These are phyloP conservation scores for Phaeoacremonium minimum DNA, from an alignment of 2,329 filamentous ascomycete species.

Conservation along the genomic window DNA sequence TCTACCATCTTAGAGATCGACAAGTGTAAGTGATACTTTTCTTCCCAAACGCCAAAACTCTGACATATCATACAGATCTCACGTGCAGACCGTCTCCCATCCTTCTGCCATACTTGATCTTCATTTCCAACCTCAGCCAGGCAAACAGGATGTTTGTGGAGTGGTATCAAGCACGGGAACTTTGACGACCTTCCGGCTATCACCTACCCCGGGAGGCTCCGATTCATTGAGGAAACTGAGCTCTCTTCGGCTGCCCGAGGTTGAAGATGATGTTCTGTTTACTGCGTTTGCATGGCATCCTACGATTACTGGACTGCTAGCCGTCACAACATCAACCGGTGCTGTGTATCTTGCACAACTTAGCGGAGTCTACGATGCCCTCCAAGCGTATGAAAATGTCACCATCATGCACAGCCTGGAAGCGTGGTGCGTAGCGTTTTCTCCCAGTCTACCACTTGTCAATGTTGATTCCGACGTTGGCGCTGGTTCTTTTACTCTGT, in stretches of 20 bases:
- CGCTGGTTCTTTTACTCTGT: slow-evolving; percentile 36
- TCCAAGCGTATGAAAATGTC: slow-evolving; percentile 25
- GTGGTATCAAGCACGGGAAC: slow-evolving; percentile 74
- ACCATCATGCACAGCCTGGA: slow-evolving; percentile 55
- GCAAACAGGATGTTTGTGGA: slow-evolving; percentile 54
- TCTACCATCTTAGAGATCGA: slow-evolving; percentile 53
- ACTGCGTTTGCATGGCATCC: slow-evolving; percentile 75
- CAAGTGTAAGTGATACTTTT: slow-evolving; percentile 61
- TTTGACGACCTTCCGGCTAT: slow-evolving; percentile 59
- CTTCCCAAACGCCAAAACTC: too few relatives aligned
- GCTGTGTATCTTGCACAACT: too few relatives aligned
- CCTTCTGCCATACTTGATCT: slow-evolving; percentile 79
- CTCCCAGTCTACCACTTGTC: slow-evolving; percentile 17
- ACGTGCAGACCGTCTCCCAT: slow-evolving; percentile 56
- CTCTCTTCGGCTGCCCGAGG: slow-evolving; percentile 39
- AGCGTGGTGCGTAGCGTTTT: slow-evolving; percentile 70
- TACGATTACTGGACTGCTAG: slow-evolving; percentile 47
- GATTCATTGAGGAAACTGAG: slow-evolving; percentile 18
- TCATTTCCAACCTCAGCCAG: slow-evolving; percentile 62
- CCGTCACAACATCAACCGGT: slow-evolving; percentile 68
- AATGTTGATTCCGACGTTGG: slow-evolving; percentile 6
- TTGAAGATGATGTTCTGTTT: slow-evolving; percentile 58
- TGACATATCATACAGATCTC: slow-evolving; percentile 32
- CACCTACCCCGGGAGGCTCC: slow-evolving; percentile 26
- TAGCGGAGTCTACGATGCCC: too few relatives aligned